Conservation (phyloP, 2,329 filamentous ascomycete species). For the Ceratocystis harringtonii region DNA sequence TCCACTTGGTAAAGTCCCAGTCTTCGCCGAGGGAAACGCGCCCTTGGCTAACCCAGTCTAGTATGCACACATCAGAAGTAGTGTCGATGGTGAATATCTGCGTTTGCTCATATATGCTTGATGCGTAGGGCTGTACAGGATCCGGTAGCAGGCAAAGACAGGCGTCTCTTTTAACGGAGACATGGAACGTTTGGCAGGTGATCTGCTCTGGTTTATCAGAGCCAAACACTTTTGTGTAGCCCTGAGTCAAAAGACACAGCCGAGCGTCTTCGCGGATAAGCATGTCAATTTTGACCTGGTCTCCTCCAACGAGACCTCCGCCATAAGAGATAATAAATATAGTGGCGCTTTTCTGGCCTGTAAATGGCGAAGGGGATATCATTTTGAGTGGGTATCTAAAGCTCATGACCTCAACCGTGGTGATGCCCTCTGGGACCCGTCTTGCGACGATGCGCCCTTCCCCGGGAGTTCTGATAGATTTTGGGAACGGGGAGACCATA, state of each 20-base stretch:
- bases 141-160: constrained; percentile 64
- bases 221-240: constrained; percentile 93
- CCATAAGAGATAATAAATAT: constrained; percentile 91
- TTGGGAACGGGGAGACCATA: constrained; percentile 59
- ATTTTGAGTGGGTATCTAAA: constrained; percentile 95
- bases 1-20: constrained; percentile 71
- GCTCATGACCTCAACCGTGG: constrained; percentile 56
- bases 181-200: constrained; percentile 42
- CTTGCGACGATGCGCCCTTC: constrained; percentile 62
- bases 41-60: constrained; percentile 92
- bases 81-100: constrained; percentile 57
- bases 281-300: constrained; percentile 60
- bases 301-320: constrained; percentile 79
- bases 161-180: constrained; percentile 35
- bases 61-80: constrained; percentile 53
- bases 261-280: constrained; percentile 48
- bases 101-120: constrained; percentile 68
- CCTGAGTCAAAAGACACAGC: constrained; percentile 54
- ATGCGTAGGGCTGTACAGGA: constrained; percentile 79
- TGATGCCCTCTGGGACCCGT: constrained; percentile 54
- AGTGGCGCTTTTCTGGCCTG: constrained; percentile 51
- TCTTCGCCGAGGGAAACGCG: constrained; percentile 71
- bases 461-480: constrained; percentile 58
- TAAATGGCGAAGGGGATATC: constrained; percentile 59
- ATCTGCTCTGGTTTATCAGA: constrained; percentile 41